Evolutionary conservation across 1,139 yeast species (phyloP), one percentile per base, ranked within the genome.

Genomic region (Kodamaea fungicola): DNA sequence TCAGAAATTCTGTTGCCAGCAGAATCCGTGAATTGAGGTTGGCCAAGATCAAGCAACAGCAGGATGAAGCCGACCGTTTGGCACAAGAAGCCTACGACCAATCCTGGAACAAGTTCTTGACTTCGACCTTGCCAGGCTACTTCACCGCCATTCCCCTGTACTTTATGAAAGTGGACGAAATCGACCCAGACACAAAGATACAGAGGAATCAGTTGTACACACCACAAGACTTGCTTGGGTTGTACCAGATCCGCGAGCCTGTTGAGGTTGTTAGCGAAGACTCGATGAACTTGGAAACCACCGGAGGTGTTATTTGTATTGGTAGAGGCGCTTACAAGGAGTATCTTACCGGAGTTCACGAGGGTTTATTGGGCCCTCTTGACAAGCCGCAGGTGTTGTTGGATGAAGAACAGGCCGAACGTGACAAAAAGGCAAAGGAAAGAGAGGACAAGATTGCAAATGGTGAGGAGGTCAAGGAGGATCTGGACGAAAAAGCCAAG

Each of bases 241-340:
- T 81, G 31, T 76, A 74, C 52, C 59, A 71, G 21, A 52, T 68
- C 22, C 47, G 57, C 34, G 63, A 62, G 8, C 63, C 73, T 2
- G 48, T 65, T 7, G 46, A 43, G 9, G 57, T 74, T 2, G 50
- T 62, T 6, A 55, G 66, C 39, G 83, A 80, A 40, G 87, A 81
- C 51, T 60, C 72, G 9, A 46, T 19, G 65, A 69, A 43, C 38
- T 71, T 71, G 6, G 52, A 58, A 7, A 59, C 67, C 22, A 76
- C 83, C 7, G 97, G 97, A 13, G 98, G 98, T 34, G 83, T 89
- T 9, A 75, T 94, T 19, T 87, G 97, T 58, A 67, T 94, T 24
- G 99, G 99, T 2, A 74, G 99, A 56, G 98, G 98, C 40, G 92
- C 97, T 0, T 92, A 78, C 60, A 92, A 90, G 59, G 99, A 94